These are phyloP conservation scores for Fusarium verrucosum DNA, from an alignment of 2,329 filamentous ascomycete genomes.

Conservation along the genomic window DNA sequence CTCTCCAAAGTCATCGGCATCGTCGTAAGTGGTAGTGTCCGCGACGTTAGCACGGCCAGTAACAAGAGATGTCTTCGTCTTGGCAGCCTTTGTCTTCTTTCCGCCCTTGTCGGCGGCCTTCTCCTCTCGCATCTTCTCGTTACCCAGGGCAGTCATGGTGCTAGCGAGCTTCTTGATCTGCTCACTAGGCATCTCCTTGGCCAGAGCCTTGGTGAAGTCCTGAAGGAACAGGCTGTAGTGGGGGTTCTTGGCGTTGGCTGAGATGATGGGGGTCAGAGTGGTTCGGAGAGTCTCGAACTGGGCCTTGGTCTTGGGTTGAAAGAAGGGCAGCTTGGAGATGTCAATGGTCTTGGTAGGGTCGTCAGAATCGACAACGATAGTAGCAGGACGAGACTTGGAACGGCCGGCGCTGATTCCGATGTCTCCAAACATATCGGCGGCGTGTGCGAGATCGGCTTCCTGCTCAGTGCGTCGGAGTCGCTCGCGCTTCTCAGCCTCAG, in stretches of 20 bases:
- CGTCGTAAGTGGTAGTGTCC: slow-evolving; percentile 78
- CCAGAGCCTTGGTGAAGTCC: slow-evolving; percentile 87
- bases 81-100: slow-evolving; percentile 97
- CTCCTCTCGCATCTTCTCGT: slow-evolving; percentile 99
- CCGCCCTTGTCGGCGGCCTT: slow-evolving; percentile 91
- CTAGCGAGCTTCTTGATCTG: slow-evolving; percentile 97
- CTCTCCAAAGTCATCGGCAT: slow-evolving; percentile 84
- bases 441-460: slow-evolving; percentile 88
- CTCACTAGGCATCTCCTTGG: slow-evolving; percentile 86
- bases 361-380: slow-evolving; percentile 73
- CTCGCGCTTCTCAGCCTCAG: slow-evolving; percentile 75
- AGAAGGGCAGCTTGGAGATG: slow-evolving; percentile 80
- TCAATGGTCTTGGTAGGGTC: slow-evolving; percentile 85
- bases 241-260: slow-evolving; percentile 81
- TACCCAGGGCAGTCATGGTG: slow-evolving; percentile 85
- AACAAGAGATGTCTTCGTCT: slow-evolving; percentile 89
- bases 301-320: slow-evolving; percentile 87
- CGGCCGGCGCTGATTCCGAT: slow-evolving; percentile 73
- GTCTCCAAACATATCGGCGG: slow-evolving; percentile 87
- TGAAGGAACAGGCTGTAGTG: slow-evolving; percentile 91
- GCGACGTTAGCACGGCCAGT: slow-evolving; percentile 68
- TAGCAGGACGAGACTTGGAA: slow-evolving; percentile 71
- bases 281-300: slow-evolving; percentile 85
- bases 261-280: slow-evolving; percentile 80
- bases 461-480: slow-evolving; percentile 83